Percentiles rank a stretch among this genome's conserved stretches.
phyloP scores from a whole-genome alignment of 768 basidiomycete species.

The Tricholoma sp. region DNA sequence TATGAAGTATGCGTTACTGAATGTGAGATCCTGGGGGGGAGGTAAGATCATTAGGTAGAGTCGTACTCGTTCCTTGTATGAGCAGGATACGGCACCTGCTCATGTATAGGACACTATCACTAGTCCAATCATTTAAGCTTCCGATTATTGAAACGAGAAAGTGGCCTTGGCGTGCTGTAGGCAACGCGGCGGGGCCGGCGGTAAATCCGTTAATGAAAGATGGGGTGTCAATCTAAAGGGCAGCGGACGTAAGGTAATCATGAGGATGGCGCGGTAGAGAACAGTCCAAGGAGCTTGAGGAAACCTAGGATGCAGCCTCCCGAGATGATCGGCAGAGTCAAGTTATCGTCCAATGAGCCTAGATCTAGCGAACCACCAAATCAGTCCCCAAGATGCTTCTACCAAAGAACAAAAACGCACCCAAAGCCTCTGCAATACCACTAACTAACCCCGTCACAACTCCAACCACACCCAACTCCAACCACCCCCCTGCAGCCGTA shows the following conservation, averaged over 20 bases:
- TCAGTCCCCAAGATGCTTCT: not conserved
- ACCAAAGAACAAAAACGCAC: slow-evolving; percentile 31
- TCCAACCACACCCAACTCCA: slow-evolving; percentile 52
- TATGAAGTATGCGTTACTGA: not conserved
- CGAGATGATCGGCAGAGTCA: slow-evolving; percentile 84
- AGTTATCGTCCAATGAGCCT: slow-evolving; percentile 81
- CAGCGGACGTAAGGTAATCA: not conserved
- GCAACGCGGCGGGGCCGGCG: too few relatives aligned
- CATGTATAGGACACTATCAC: not conserved
- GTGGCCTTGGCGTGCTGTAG: not conserved
- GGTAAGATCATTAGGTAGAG: not conserved
- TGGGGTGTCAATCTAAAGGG: not conserved
- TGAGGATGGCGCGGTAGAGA: slow-evolving; percentile 16
- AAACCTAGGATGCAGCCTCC: slow-evolving; percentile 55
- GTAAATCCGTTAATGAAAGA: not conserved
- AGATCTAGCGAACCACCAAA: slow-evolving; percentile 49
- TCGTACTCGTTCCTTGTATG: not conserved
- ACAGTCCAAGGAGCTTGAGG: slow-evolving; percentile 33
- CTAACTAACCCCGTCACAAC: slow-evolving; percentile 71
- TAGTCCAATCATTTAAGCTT: not conserved
- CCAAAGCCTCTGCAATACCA: slow-evolving; percentile 84
- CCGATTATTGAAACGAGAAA: not conserved
- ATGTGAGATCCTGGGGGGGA: too few relatives aligned
- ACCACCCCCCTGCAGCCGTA: slow-evolving; percentile 32
- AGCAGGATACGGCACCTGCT: not conserved